phyloP scores from a whole-genome alignment of 805 yeast species.

The Vanderwaltozyma verrucispora region DNA sequence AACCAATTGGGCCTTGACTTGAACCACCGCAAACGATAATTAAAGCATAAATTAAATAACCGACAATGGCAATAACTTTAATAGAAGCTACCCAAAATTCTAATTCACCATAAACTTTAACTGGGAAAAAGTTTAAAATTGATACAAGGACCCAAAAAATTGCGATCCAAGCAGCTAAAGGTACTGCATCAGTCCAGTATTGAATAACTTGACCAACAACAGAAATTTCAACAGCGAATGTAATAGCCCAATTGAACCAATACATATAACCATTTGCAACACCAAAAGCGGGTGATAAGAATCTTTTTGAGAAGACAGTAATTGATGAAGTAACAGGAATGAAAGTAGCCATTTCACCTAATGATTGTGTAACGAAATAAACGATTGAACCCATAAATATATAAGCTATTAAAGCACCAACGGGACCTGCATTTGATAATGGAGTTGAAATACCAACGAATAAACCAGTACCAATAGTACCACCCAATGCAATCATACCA shows the following conservation, averaged over 20 bases:
- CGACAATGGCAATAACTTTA: slow-evolving; percentile 45
- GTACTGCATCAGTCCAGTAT: slow-evolving; percentile 45
- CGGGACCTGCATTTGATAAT: slow-evolving; percentile 52
- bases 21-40: slow-evolving; percentile 51
- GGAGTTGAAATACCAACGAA: slow-evolving; percentile 54
- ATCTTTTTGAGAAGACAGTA: slow-evolving; percentile 52
- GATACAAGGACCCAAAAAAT: slow-evolving; percentile 41
- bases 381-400: slow-evolving; percentile 53
- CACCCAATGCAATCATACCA: slow-evolving; percentile 64
- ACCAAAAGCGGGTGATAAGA: slow-evolving; percentile 54
- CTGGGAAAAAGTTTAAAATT: slow-evolving; percentile 41
- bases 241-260: slow-evolving; percentile 66
- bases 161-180: slow-evolving; percentile 52
- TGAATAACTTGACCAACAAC: slow-evolving; percentile 46
- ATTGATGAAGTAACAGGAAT: slow-evolving; percentile 56
- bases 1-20: slow-evolving; percentile 46
- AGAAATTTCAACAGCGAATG: slow-evolving; percentile 51
- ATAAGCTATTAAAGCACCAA: slow-evolving; percentile 48
- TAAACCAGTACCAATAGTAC: slow-evolving; percentile 64
- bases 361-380: slow-evolving; percentile 50
- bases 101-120: slow-evolving; percentile 44
- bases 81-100: slow-evolving; percentile 48
- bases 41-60: slow-evolving; percentile 44
- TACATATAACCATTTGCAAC: slow-evolving; percentile 61
- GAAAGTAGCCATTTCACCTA: slow-evolving; percentile 69